Evolutionary conservation across 495 filamentous ascomycete genomes (phyloP).

Genomic region (Podospora didyma): DNA sequence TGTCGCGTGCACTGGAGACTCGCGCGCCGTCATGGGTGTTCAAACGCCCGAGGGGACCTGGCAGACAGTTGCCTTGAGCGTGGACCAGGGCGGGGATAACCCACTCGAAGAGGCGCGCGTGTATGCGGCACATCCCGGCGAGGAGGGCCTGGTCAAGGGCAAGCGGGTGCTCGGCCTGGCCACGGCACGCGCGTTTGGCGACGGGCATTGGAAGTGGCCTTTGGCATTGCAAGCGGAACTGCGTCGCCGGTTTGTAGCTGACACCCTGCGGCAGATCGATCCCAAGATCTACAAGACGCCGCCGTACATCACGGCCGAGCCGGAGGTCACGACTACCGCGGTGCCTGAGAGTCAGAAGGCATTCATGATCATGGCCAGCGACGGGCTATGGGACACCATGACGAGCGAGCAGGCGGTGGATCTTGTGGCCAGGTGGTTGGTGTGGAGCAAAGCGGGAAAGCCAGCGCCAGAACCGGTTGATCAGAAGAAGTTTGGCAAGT

Average conservation of each 20-base stretch:
- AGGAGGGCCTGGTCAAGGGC: slow-evolving; percentile 47
- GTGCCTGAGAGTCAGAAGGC: slow-evolving; percentile 40
- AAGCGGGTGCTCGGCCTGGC: slow-evolving; percentile 55
- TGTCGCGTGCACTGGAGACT: slow-evolving; percentile 52
- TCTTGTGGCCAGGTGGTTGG: slow-evolving; percentile 54
- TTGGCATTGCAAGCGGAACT: slow-evolving; percentile 40
- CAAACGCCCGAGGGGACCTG: slow-evolving; percentile 39
- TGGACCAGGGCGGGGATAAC: slow-evolving; percentile 58
- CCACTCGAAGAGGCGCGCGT: slow-evolving; percentile 48
- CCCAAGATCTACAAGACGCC: slow-evolving; percentile 45
- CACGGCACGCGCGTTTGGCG: slow-evolving; percentile 60
- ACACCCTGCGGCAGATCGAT: slow-evolving; percentile 31
- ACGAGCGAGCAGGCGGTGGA: slow-evolving; percentile 56
- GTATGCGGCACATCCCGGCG: slow-evolving; percentile 53
- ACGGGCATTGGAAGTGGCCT: slow-evolving; percentile 61
- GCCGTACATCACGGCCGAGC: slow-evolving; percentile 64
- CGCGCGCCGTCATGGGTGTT: slow-evolving; percentile 56
- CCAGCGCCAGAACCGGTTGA: slow-evolving; percentile 6
- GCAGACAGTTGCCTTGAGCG: slow-evolving; percentile 47
- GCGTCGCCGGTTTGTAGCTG: slow-evolving; percentile 44
- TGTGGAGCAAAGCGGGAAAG: slow-evolving; percentile 20
- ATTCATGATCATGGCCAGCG: slow-evolving; percentile 61
- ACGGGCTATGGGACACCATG: slow-evolving; percentile 63
- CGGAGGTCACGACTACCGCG: slow-evolving; percentile 53
- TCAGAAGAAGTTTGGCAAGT: background rate